Evolutionary conservation across 2,329 filamentous ascomycete genomes (phyloP).

Genomic region (Juglanconis sp.): DNA sequence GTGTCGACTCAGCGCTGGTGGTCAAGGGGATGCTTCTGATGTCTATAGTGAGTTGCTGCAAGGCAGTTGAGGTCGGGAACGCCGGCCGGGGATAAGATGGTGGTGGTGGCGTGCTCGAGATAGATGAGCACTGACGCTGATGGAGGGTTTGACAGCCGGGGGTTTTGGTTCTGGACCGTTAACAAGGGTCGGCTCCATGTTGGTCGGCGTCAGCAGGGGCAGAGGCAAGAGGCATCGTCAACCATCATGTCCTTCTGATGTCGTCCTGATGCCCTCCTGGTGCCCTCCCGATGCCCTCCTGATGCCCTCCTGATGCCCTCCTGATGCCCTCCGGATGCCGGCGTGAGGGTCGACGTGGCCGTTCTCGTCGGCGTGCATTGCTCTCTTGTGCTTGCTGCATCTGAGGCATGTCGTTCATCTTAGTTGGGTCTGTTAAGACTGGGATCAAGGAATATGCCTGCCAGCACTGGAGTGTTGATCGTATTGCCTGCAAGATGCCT

Average conservation of each 20-base stretch:
- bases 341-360: too few species aligned
- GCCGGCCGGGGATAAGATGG: background rate
- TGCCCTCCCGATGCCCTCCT: too few species aligned
- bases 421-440: background rate
- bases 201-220: too few species aligned
- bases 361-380: too few species aligned
- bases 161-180: background rate
- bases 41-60: background rate
- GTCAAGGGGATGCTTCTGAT: background rate
- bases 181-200: background rate
- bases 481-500: background rate
- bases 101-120: constrained; percentile 17
- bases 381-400: background rate
- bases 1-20: background rate
- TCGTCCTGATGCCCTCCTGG: too few species aligned
- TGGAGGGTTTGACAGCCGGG: background rate
- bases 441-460: constrained; percentile 1
- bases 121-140: constrained; percentile 15
- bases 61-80: constrained; percentile 2
- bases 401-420: background rate
- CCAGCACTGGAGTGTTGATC: constrained; percentile 1
- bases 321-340: too few species aligned
- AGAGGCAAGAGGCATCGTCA: too few species aligned
- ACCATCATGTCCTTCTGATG: too few species aligned
- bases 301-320: too few species aligned